These are phyloP conservation scores for Trametes maxima DNA, from an alignment of 768 basidiomycete species.

Conservation along the genomic window DNA sequence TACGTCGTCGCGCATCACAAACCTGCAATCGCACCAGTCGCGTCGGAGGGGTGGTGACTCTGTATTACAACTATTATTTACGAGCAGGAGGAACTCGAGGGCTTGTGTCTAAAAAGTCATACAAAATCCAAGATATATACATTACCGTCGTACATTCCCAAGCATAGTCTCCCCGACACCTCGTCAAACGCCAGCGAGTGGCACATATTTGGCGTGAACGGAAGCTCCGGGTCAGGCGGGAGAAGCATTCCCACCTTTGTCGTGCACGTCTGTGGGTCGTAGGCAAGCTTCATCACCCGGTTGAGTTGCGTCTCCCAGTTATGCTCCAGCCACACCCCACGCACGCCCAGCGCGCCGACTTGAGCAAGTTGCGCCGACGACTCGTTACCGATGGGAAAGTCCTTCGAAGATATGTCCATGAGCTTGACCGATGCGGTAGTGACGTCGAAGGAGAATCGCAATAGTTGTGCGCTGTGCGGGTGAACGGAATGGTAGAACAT, in stretches of 20 bases:
- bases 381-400: slow-evolving; percentile 26
- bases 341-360: slow-evolving; percentile 42
- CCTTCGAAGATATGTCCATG: slow-evolving; percentile 11
- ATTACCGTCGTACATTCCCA: slow-evolving; percentile 55
- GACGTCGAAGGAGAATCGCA: slow-evolving; percentile 21
- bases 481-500: slow-evolving; percentile 24
- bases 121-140: slow-evolving; percentile 49
- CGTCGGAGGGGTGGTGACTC: no score
- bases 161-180: slow-evolving; percentile 50
- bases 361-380: slow-evolving; percentile 31
- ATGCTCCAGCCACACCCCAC: slow-evolving; percentile 57
- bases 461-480: slow-evolving; percentile 21
- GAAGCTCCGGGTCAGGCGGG: slow-evolving; percentile 50
- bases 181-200: slow-evolving; percentile 59
- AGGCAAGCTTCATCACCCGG: slow-evolving; percentile 48
- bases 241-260: slow-evolving; percentile 42
- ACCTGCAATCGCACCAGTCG: not conserved
- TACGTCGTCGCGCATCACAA: not conserved
- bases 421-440: slow-evolving; percentile 1
- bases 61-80: no score
- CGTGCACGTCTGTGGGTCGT: slow-evolving; percentile 29
- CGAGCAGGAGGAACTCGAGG: not conserved
- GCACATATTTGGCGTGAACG: slow-evolving; percentile 50
- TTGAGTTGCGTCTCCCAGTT: slow-evolving; percentile 51
- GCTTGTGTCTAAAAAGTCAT: slow-evolving; percentile 9